Conservation (phyloP, 306 rosid species). For the Arachis hypogaea region DNA sequence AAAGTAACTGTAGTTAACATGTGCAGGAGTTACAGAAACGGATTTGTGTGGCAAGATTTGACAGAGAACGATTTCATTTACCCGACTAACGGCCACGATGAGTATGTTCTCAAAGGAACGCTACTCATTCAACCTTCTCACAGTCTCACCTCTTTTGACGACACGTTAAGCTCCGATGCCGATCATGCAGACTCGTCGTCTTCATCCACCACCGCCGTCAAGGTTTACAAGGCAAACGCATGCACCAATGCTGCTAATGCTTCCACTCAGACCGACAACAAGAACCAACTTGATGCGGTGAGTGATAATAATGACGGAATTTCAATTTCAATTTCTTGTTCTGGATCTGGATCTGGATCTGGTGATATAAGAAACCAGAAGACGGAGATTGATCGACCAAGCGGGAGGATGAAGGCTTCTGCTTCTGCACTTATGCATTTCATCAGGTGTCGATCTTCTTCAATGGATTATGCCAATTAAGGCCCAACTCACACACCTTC, state of each 20-base stretch:
- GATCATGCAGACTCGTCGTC: slow-evolving; percentile 1
- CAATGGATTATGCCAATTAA: not conserved
- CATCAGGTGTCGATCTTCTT: slow-evolving; percentile 50
- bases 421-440: slow-evolving; percentile 64
- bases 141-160: slow-evolving; percentile 52
- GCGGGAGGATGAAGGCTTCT: slow-evolving; percentile 58
- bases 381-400: slow-evolving; percentile 50
- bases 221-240: slow-evolving; percentile 47
- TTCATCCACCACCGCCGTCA: slow-evolving; percentile 17
- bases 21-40: slow-evolving; percentile 57
- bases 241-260: slow-evolving; percentile 43
- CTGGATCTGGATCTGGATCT: slow-evolving; percentile 37
- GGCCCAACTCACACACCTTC: no score
- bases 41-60: slow-evolving; percentile 80
- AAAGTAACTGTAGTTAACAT: no score
- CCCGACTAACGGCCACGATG: slow-evolving; percentile 67
- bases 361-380: slow-evolving; percentile 44
- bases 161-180: slow-evolving; percentile 47
- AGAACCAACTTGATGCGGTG: slow-evolving; percentile 42
- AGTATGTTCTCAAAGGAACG: slow-evolving; percentile 72
- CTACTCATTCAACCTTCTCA: slow-evolving; percentile 41
- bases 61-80: slow-evolving; percentile 58
- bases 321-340: slow-evolving; percentile 30
- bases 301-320: not conserved
- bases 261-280: slow-evolving; percentile 59